Percentiles rank a stretch among this genome's conserved stretches.
phyloP scores from a whole-genome alignment of 2,329 filamentous ascomycete species.

The Penicillium psychrosexuale region DNA sequence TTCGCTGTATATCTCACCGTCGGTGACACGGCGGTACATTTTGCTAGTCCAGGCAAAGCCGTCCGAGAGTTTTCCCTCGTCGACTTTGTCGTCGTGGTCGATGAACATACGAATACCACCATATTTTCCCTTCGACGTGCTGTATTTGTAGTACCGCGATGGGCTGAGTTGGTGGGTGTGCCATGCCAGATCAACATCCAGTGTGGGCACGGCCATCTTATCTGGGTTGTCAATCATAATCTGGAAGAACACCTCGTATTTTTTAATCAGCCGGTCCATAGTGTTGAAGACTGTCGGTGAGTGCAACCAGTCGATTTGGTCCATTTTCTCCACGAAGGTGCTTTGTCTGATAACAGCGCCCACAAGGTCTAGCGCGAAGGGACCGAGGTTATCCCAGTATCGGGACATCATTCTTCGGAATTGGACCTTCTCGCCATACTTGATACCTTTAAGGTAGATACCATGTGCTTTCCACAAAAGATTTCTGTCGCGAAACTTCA shows the following conservation, averaged over 20 bases:
- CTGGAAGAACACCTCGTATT: slow-evolving; percentile 47
- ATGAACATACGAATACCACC: slow-evolving; percentile 53
- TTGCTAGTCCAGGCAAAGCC: slow-evolving; percentile 72
- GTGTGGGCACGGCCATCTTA: slow-evolving; percentile 31
- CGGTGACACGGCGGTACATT: slow-evolving; percentile 62
- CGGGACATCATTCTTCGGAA: slow-evolving; percentile 46
- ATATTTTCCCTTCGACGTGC: slow-evolving; percentile 39
- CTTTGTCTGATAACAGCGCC: slow-evolving; percentile 44
- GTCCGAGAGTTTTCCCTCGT: slow-evolving; percentile 60
- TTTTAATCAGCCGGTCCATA: slow-evolving; percentile 58
- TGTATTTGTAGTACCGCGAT: slow-evolving; percentile 44
- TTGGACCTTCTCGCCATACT: slow-evolving; percentile 28
- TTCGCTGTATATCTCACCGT: slow-evolving; percentile 56
- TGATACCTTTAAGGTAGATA: neutral
- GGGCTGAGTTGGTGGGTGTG: slow-evolving; percentile 34
- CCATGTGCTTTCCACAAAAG: slow-evolving; percentile 38
- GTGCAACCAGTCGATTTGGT: slow-evolving; percentile 73
- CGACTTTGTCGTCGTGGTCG: slow-evolving; percentile 81
- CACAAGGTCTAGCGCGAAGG: slow-evolving; percentile 40
- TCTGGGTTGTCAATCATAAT: slow-evolving; percentile 39
- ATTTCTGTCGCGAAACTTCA: slow-evolving; percentile 46
- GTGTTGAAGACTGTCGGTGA: slow-evolving; percentile 63
- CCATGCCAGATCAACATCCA: slow-evolving; percentile 38
- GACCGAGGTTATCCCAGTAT: slow-evolving; percentile 42
- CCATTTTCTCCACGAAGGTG: slow-evolving; percentile 60